A percentile compares a stretch with the other conserved stretches of the same genome.
Evolutionary conservation across 345 rosid species (phyloP).

Genomic region (Garcia nutans): DNA sequence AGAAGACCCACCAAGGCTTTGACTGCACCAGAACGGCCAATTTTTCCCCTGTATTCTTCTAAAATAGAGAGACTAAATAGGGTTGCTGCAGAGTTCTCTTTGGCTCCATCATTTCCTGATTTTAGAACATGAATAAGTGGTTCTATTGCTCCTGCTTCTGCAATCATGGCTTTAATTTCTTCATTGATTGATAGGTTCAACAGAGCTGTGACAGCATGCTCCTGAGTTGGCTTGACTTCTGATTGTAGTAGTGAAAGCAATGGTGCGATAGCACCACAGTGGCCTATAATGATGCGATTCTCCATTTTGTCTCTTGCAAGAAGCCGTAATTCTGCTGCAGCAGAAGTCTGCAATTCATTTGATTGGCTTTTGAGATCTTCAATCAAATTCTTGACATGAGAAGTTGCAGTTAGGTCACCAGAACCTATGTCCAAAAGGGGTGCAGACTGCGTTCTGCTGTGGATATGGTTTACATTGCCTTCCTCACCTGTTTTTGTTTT

Average conservation of each 20-base stretch:
- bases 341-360: constrained; percentile 47
- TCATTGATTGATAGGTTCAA: constrained; percentile 84
- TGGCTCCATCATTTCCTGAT: constrained; percentile 77
- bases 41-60: constrained; percentile 68
- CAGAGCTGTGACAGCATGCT: constrained; percentile 86
- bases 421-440: constrained; percentile 36
- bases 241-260: constrained; percentile 72
- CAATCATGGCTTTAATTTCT: constrained; percentile 70
- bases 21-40: constrained; percentile 86
- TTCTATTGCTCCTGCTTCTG: constrained; percentile 66
- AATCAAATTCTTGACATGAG: constrained; percentile 53
- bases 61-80: constrained; percentile 76
- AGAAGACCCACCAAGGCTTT: constrained; percentile 76
- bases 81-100: constrained; percentile 87
- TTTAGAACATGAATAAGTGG: constrained; percentile 75
- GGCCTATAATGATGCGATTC: constrained; percentile 68
- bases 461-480: constrained; percentile 32
- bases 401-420: constrained; percentile 45
- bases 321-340: constrained; percentile 79
- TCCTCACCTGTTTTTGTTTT: constrained; percentile 35
- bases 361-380: constrained; percentile 65
- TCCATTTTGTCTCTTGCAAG: constrained; percentile 68
- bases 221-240: constrained; percentile 63
- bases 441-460: constrained; percentile 26
- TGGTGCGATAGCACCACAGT: constrained; percentile 60